Base-by-base conservation (phyloP, 495 filamentous ascomycete genomes). In the Aspergillus nanangensis region DNA sequence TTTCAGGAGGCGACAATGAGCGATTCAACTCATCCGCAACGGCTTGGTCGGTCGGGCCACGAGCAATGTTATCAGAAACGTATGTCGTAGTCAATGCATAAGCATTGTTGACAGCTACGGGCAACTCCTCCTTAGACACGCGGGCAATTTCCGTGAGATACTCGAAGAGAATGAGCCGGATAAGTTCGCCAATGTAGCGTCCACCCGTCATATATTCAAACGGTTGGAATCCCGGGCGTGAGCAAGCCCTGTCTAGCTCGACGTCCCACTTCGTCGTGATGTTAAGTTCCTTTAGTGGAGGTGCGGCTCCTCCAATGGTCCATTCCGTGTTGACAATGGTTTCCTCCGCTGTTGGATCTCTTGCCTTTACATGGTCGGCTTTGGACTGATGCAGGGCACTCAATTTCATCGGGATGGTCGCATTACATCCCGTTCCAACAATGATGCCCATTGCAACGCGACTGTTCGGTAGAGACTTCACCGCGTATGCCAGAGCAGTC, bases 191-290 rank as follows among this genome's bases (percentile, higher is more conserved):
- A 13, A 94, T 74, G 57, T 94, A 94, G 14, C 87, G 76, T 1
- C 88, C 88, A 14, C 84, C 78, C 1, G 87, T 90, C 86, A 94
- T 88, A 60, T 91, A 90, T 63, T 94, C 88, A 44, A 92, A 82
- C 1, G 88, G 88, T 56, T 91, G 87, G 55, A 92, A 92, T 0
- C 87, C 88, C 0, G 88, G 87, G 1, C 75, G 75, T 55, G 87
- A 80, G 56, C 82, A 81, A 9, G 78, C 77, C 8, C 51, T 53
- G 49, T 90, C 86, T 11, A 94, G 70, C 44, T 73, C 63, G 2
- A 61, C 48, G 53, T 94, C 88, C 87, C 87, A 92, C 40, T 72
- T 75, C 8, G 80, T 90, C 34, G 82, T 77, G 18, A 89, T 68
- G 3, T 75, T 69, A 13, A 84, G 69, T 29, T 81, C 78, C 17